phyloP scores from a whole-genome alignment of 2,329 filamentous ascomycete species.

The Fusarium sp. region DNA sequence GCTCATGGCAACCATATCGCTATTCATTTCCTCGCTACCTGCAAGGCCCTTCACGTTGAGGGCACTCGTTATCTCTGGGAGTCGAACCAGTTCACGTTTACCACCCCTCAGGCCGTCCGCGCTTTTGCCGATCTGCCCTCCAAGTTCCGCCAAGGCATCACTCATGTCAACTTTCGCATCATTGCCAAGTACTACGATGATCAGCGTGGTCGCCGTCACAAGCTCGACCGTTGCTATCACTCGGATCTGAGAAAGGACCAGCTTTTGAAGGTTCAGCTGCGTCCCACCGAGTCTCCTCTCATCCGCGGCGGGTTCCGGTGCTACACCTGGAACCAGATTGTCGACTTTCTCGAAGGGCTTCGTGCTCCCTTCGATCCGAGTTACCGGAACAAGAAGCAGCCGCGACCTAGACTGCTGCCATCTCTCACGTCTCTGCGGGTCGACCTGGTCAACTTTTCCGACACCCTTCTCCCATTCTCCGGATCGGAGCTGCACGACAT shows the following conservation, averaged over 20 bases:
- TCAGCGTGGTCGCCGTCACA: conserved; percentile 54
- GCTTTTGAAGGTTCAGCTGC: conserved; percentile 55
- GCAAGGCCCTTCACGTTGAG: conserved; percentile 61
- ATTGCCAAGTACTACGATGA: conserved; percentile 69
- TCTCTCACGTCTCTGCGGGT: conserved; percentile 61
- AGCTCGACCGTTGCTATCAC: conserved; percentile 57
- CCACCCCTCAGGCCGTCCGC: conserved; percentile 61
- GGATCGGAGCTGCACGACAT: conserved; percentile 63
- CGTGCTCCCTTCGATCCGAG: conserved; percentile 63
- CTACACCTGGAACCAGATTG: conserved; percentile 66
- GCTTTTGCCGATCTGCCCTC: conserved; percentile 61
- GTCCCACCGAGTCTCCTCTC: conserved; percentile 59
- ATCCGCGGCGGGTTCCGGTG: conserved; percentile 65
- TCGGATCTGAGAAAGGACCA: conserved; percentile 56
- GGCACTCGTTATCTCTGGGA: conserved; percentile 63
- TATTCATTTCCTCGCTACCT: conserved; percentile 65
- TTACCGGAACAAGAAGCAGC: conserved; percentile 49
- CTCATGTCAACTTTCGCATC: conserved; percentile 62
- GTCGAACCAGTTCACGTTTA: conserved; percentile 67
- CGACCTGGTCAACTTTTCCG: conserved; percentile 67
- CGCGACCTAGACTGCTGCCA: conserved; percentile 60
- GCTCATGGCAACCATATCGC: conserved; percentile 61
- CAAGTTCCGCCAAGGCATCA: conserved; percentile 57
- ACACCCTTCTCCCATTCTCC: conserved; percentile 58
- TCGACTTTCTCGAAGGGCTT: conserved; percentile 64